Percentiles rank a stretch among this genome's conserved stretches.
These are phyloP conservation scores for Skeletonema potamos DNA, from an alignment of 108 stramenopile genomes.

Conservation along the genomic window DNA sequence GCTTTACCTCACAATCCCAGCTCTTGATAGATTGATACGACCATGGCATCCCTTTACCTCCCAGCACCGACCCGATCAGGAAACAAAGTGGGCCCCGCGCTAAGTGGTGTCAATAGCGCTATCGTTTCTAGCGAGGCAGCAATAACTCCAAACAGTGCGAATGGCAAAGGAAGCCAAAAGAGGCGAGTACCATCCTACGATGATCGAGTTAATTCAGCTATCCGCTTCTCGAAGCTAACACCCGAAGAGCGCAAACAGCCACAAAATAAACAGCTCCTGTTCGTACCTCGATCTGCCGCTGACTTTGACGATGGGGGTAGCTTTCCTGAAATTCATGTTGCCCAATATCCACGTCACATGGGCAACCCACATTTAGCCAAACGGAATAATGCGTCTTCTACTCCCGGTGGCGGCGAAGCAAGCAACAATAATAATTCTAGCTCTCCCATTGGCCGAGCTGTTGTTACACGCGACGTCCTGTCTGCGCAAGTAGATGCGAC, in stretches of 20 bases:
- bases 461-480: conserved; percentile 88
- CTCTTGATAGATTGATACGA: no score
- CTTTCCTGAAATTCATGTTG: conserved; percentile 98
- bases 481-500: conserved; percentile 85
- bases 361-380: conserved; percentile 83
- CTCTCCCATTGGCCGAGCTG: conserved; percentile 51
- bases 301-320: conserved; percentile 99
- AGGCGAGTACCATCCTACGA: conserved; percentile 68
- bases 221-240: conserved; percentile 56
- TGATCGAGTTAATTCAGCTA: conserved; percentile 70
- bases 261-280: conserved; percentile 53
- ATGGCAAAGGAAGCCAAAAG: background rate
- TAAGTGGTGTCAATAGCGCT: conserved; percentile 1
- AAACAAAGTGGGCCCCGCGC: conserved; percentile 25
- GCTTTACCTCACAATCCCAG: no score
- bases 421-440: conserved; percentile 1
- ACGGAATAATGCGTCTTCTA: conserved; percentile 7
- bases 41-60: conserved; percentile 54
- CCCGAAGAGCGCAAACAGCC: conserved; percentile 62
- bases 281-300: conserved; percentile 86
- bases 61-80: conserved; percentile 52
- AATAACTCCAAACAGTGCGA: background rate
- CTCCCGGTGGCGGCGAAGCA: conserved; percentile 6
- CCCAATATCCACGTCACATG: conserved; percentile 98
- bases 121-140: background rate